These are phyloP conservation scores for Pelargonium cotyledonis DNA, from an alignment of 441 rosid genomes.

Conservation along the genomic window DNA sequence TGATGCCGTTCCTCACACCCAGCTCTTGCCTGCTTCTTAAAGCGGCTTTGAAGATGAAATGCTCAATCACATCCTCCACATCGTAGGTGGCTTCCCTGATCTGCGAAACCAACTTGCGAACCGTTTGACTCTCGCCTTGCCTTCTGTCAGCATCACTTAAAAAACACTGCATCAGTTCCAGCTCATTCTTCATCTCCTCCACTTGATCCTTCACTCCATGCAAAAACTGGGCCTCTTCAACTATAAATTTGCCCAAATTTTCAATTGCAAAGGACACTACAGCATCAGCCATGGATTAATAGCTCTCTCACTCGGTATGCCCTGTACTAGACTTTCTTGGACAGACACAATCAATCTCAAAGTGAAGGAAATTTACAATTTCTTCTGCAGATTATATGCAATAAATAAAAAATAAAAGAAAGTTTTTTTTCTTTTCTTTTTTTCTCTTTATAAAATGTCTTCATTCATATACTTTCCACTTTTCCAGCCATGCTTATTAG, in stretches of 20 bases:
- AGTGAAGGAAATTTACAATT: no score
- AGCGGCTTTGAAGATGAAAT: conserved; percentile 17
- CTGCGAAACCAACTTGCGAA: conserved; percentile 24
- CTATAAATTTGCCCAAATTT: conserved; percentile 26
- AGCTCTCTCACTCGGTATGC: no score
- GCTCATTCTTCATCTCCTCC: conserved; percentile 26
- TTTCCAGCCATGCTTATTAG: no score
- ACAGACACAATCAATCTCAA: no score
- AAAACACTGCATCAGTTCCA: conserved; percentile 26
- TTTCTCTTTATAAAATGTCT: no score
- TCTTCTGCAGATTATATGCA: no score
- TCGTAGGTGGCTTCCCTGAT: conserved; percentile 32
- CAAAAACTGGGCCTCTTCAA: conserved; percentile 24
- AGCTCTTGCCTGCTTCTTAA: conserved; percentile 14
- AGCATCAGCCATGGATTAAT: conserved; percentile 23
- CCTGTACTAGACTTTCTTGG: no score
- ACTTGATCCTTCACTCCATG: conserved; percentile 24
- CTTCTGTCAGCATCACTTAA: conserved; percentile 31
- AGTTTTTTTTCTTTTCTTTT: no score
- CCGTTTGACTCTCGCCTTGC: conserved; percentile 23
- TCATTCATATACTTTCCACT: no score
- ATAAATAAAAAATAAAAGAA: no score
- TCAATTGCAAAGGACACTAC: conserved; percentile 24
- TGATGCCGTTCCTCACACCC: conserved; percentile 8
- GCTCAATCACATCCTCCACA: conserved; percentile 30